These are phyloP conservation scores for Pisolithus marmoratus DNA, from an alignment of 768 basidiomycete species.

Conservation along the genomic window DNA sequence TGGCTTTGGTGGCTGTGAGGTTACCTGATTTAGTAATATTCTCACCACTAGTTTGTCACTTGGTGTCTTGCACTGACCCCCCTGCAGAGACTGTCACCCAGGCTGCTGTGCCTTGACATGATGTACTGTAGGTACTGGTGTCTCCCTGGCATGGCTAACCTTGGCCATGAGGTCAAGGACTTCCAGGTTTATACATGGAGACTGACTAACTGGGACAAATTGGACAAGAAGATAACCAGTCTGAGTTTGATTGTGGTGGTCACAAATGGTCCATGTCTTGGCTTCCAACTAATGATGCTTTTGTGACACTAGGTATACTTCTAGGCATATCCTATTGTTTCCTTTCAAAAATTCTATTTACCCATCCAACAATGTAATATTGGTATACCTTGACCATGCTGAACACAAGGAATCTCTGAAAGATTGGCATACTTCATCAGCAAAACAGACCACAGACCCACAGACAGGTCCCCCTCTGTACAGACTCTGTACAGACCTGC, in stretches of 20 bases:
- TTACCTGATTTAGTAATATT: too few species aligned
- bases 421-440: constrained; percentile 99
- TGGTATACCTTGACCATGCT: constrained; percentile 98
- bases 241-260: constrained; percentile 96
- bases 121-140: too few species aligned
- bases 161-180: constrained; percentile 96
- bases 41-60: too few species aligned
- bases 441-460: too few species aligned
- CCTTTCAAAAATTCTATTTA: constrained; percentile 99
- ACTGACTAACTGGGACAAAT: constrained; percentile 83
- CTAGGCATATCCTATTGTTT: constrained; percentile 94
- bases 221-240: constrained; percentile 93
- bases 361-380: constrained; percentile 98
- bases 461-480: too few species aligned
- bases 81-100: too few species aligned
- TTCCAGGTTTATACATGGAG: constrained; percentile 88
- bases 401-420: constrained; percentile 96
- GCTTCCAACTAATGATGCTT: background rate
- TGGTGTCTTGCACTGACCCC: too few species aligned
- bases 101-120: too few species aligned
- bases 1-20: too few species aligned
- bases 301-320: background rate
- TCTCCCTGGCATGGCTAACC: too few species aligned
- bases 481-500: too few species aligned
- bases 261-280: constrained; percentile 77